A percentile compares a stretch with the other conserved stretches of the same genome.
These are phyloP conservation scores for Geranium brycei DNA, from an alignment of 345 rosid species.

Conservation along the genomic window DNA sequence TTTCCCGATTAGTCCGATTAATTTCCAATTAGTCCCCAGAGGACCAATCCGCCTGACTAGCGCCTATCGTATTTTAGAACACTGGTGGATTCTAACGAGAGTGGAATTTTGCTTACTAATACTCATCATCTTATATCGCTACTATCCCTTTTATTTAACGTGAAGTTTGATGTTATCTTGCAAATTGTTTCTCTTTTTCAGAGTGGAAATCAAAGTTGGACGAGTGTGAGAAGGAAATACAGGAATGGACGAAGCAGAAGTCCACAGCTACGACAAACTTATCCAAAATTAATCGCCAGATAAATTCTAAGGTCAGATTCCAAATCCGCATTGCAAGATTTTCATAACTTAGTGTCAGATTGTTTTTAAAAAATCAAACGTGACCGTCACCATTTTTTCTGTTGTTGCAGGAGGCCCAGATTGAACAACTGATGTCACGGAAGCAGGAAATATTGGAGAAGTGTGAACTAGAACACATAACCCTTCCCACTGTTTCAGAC, in stretches of 20 bases:
- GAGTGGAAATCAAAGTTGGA: slow-evolving; percentile 84
- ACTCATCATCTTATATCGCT: not conserved
- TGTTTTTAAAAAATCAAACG: slow-evolving; percentile 1
- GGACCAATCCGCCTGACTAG: too few relatives aligned
- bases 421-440: slow-evolving; percentile 46
- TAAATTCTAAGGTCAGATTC: slow-evolving; percentile 53
- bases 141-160: not conserved
- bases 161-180: slow-evolving; percentile 7
- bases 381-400: slow-evolving; percentile 9
- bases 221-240: slow-evolving; percentile 77
- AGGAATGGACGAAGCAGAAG: slow-evolving; percentile 77
- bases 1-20: too few relatives aligned
- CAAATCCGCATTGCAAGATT: slow-evolving; percentile 1
- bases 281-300: slow-evolving; percentile 68
- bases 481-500: slow-evolving; percentile 55
- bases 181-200: slow-evolving; percentile 11
- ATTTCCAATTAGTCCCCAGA: too few relatives aligned
- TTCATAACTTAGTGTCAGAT: not conserved
- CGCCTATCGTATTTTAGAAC: too few relatives aligned
- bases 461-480: slow-evolving; percentile 74
- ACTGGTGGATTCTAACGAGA: not conserved
- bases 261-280: slow-evolving; percentile 69
- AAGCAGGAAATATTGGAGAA: slow-evolving; percentile 70
- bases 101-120: not conserved
- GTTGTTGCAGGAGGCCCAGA: slow-evolving; percentile 59